These are phyloP conservation scores for Phoenix roebelenii DNA, from an alignment of 176 grass and related monocot species.

Conservation along the genomic window DNA sequence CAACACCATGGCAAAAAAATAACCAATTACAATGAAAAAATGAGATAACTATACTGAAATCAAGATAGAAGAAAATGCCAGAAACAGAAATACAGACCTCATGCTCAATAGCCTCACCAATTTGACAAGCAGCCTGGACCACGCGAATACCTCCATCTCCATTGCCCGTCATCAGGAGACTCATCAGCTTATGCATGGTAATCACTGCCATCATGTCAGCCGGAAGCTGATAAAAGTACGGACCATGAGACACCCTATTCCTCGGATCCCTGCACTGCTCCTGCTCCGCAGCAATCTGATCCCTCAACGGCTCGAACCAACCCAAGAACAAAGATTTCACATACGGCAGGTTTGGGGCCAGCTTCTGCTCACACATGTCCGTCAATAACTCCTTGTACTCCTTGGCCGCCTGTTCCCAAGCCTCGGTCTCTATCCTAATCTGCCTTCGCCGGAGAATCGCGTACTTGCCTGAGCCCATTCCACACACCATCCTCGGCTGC, in stretches of 20 bases:
- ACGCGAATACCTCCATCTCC: slow-evolving; percentile 58
- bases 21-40: too few relatives aligned
- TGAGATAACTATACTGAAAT: too few relatives aligned
- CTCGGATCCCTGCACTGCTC: slow-evolving; percentile 21
- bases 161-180: slow-evolving; percentile 62
- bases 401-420: slow-evolving; percentile 85
- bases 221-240: slow-evolving; percentile 46
- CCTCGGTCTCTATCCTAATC: slow-evolving; percentile 77
- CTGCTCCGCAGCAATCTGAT: slow-evolving; percentile 56
- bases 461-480: slow-evolving; percentile 42
- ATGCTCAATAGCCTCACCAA: slow-evolving; percentile 81
- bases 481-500: slow-evolving; percentile 13
- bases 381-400: slow-evolving; percentile 75
- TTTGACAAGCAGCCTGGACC: slow-evolving; percentile 40
- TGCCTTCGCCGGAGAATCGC: slow-evolving; percentile 44
- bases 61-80: too few relatives aligned
- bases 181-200: slow-evolving; percentile 98
- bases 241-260: slow-evolving; percentile 17
- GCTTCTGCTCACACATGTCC: slow-evolving; percentile 85
- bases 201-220: slow-evolving; percentile 97
- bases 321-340: slow-evolving; percentile 89
- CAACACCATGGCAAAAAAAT: too few relatives aligned
- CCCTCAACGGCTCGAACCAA: slow-evolving; percentile 81
- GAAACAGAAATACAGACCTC: slow-evolving; percentile 34
- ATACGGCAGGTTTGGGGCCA: slow-evolving; percentile 86